Evolutionary conservation across 2,329 filamentous ascomycete species (phyloP).

Genomic region (Penicillium sp.): DNA sequence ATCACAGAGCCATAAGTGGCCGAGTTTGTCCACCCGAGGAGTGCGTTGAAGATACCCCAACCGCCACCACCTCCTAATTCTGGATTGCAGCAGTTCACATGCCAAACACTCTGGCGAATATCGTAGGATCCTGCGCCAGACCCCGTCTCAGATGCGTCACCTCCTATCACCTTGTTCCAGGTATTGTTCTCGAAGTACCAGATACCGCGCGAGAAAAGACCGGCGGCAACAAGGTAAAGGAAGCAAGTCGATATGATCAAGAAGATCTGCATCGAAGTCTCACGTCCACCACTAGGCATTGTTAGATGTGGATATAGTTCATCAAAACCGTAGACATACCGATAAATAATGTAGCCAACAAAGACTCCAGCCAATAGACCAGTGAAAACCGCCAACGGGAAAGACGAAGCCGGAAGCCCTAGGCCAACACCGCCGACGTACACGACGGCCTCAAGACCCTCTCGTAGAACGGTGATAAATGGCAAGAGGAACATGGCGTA

Average conservation of each 20-base stretch:
- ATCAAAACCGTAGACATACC: conserved; percentile 51
- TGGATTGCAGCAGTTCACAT: conserved; percentile 82
- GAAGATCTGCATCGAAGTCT: conserved; percentile 71
- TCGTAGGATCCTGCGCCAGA: conserved; percentile 76
- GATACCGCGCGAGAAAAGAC: conserved; percentile 74
- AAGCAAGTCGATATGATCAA: conserved; percentile 78
- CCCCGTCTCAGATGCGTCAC: conserved; percentile 62
- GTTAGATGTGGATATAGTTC: no score
- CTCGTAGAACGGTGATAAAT: conserved; percentile 81
- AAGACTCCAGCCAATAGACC: conserved; percentile 68
- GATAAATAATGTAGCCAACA: conserved; percentile 76
- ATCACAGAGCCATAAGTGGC: conserved; percentile 86
- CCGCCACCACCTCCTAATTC: conserved; percentile 70
- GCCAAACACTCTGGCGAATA: conserved; percentile 76
- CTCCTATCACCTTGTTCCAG: conserved; percentile 42
- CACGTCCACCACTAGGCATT: conserved; percentile 57
- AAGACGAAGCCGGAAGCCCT: conserved; percentile 70
- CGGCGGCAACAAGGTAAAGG: conserved; percentile 80
- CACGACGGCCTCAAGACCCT: conserved; percentile 82
- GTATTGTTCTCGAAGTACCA: conserved; percentile 72
- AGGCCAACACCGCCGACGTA: conserved; percentile 88
- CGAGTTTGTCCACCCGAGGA: conserved; percentile 85
- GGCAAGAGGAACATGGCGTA: conserved; percentile 86
- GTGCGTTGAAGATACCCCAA: conserved; percentile 84
- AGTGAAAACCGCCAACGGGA: conserved; percentile 74